phyloP scores from a whole-genome alignment of 2,329 filamentous ascomycete species.

The Fusarium drepaniforme region DNA sequence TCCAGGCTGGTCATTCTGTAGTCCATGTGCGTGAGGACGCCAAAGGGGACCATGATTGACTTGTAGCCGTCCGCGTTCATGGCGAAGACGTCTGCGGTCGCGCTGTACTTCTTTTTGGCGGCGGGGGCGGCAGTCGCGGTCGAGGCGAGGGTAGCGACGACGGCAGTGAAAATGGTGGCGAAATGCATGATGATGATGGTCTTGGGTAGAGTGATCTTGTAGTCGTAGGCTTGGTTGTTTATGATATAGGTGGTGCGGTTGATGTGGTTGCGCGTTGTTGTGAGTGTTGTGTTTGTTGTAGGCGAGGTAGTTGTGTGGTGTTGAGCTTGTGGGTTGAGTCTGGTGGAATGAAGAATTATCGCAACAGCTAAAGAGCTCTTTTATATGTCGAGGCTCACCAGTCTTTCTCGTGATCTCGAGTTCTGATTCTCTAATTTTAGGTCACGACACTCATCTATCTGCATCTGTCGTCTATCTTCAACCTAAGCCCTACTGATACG shows the following conservation, averaged over 20 bases:
- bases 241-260: background rate
- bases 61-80: slow-evolving; percentile 8
- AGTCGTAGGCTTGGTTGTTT: background rate
- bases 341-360: background rate
- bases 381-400: background rate
- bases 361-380: background rate
- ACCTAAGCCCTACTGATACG: background rate
- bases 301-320: background rate
- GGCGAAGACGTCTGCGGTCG: slow-evolving; percentile 3
- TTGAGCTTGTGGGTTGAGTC: background rate
- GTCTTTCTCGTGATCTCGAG: background rate
- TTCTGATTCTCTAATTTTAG: background rate
- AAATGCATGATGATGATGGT: slow-evolving; percentile 21
- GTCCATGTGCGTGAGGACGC: slow-evolving; percentile 14
- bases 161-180: background rate
- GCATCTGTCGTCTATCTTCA: background rate
- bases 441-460: background rate
- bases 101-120: background rate
- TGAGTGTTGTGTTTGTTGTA: no score
- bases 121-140: background rate
- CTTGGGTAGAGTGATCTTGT: background rate
- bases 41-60: slow-evolving; percentile 19
- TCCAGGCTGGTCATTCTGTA: slow-evolving; percentile 19
- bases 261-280: background rate
- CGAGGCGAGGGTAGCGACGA: background rate